These are phyloP conservation scores for Lyophyllum shimeji DNA, from an alignment of 768 basidiomycete species.

Conservation along the genomic window DNA sequence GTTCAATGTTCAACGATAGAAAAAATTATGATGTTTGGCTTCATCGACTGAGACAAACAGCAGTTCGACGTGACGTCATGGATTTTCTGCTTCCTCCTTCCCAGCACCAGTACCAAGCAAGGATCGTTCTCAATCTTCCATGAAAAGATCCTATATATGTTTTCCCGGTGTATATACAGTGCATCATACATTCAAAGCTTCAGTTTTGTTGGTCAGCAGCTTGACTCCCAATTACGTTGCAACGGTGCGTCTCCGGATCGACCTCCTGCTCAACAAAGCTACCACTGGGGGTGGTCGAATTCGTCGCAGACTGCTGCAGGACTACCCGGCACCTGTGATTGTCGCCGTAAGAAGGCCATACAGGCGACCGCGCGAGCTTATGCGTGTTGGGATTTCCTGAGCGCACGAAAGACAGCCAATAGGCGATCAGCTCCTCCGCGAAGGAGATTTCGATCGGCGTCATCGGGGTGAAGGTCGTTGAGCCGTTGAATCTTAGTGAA, in stretches of 20 bases:
- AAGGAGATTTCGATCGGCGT: constrained; percentile 49
- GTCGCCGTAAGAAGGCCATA: constrained; percentile 42
- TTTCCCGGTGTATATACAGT: background rate
- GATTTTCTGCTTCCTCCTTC: too few relatives aligned
- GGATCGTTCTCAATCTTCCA: too few relatives aligned
- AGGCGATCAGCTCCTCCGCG: constrained; percentile 58
- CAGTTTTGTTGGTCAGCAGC: constrained; percentile 12
- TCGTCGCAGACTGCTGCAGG: constrained; percentile 36
- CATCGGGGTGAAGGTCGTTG: constrained; percentile 20
- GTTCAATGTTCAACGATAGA: too few relatives aligned
- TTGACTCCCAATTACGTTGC: constrained; percentile 22
- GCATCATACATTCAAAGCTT: background rate
- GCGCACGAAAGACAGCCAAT: constrained; percentile 68
- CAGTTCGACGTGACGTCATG: too few relatives aligned
- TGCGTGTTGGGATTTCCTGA: constrained; percentile 53
- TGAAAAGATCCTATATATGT: background rate
- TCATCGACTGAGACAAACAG: background rate
- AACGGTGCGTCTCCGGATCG: constrained; percentile 34
- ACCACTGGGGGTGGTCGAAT: constrained; percentile 32
- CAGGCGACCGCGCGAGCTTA: constrained; percentile 50
- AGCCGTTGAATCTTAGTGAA: constrained; percentile 16
- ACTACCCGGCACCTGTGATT: constrained; percentile 39
- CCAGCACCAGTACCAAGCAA: too few relatives aligned
- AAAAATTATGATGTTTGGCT: background rate
- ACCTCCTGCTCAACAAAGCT: constrained; percentile 41